Evolutionary conservation across 2,329 filamentous ascomycete genomes (phyloP), one percentile per base, ranked within the genome.

Genomic region (Bipolaris oryzae): DNA sequence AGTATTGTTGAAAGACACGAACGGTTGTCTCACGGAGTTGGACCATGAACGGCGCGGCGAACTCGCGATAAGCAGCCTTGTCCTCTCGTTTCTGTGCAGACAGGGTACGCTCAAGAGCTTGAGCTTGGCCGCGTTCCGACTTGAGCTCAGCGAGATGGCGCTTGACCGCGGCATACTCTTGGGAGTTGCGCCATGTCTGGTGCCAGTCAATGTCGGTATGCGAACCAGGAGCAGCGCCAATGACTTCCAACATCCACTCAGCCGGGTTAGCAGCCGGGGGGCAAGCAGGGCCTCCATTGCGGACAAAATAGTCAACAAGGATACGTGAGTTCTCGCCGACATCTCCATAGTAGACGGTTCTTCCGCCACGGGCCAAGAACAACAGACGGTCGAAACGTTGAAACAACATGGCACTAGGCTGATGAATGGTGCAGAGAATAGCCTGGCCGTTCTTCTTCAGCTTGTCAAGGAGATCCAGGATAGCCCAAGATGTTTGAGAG

Each of bases 361-460:
- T 85, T 53, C 91, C 91, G 53, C 90, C 90, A 70, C 85, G 88
- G 33, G 88, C 87, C 15, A 95, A 80, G 79, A 95, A 91, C 31
- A 94, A 82, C 7, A 95, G 84, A 56, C 89, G 85, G 70, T 95
- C 91, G 73, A 95, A 97, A 56, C 91, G 89, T 74, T 96, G 91
- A 81, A 97, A 96, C 50, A 97, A 83, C 84, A 96, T 92, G 33
- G 93, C 92, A 13, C 91, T 96, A n/a, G 94, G 94, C 76, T 98
- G 94, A 75, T 98, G 94, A 59, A 97, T 97, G 0, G 94, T 97
- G 79, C 92, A 96, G n/a, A 97, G 87, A 76, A 97, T 91, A 49
- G 94, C 93, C 50, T 76, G 74, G 15, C 94, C 93, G 61, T 87
- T 89, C 75, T 94, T 90, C 68, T 92, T 92, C 33, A 97, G 83